Evolutionary conservation across 2,329 filamentous ascomycete species (phyloP).

Genomic region (Sarocladium kiliense): DNA sequence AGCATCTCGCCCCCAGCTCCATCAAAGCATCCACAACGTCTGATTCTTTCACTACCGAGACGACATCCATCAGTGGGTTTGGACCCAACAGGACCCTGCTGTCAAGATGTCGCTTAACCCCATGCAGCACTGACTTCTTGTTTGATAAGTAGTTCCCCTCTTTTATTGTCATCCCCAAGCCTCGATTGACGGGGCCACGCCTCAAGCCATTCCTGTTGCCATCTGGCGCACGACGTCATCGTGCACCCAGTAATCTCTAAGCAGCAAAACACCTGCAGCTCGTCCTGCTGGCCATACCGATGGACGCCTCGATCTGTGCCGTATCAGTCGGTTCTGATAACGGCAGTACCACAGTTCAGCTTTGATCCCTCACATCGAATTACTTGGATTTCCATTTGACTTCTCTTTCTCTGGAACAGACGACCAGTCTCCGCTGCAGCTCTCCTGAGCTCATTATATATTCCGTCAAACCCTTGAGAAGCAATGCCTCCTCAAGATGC

Average conservation of each 20-base stretch:
- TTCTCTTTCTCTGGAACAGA: neutral
- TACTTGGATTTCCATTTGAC: neutral
- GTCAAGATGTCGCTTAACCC: too few relatives aligned
- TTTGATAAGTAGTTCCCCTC: too few relatives aligned
- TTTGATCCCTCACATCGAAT: too few relatives aligned
- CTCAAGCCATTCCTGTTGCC: neutral
- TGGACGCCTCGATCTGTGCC: neutral
- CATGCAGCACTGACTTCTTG: too few relatives aligned
- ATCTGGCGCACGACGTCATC: neutral
- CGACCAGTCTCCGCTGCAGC: too few relatives aligned
- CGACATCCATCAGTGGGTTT: neutral
- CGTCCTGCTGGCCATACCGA: neutral
- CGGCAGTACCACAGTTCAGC: neutral
- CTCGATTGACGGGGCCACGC: neutral
- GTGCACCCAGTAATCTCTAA: neutral
- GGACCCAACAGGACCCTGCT: neutral
- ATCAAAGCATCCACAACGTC: neutral
- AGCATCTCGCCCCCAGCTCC: neutral
- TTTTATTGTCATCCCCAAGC: too few relatives aligned
- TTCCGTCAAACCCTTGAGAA: neutral
- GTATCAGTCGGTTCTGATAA: neutral
- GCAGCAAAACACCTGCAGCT: neutral
- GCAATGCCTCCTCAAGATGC: neutral
- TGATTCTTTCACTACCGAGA: neutral
- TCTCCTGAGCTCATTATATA: neutral